Evolutionary conservation across 805 yeast species (phyloP).

Genomic region (Cyberlindnera meyerae): DNA sequence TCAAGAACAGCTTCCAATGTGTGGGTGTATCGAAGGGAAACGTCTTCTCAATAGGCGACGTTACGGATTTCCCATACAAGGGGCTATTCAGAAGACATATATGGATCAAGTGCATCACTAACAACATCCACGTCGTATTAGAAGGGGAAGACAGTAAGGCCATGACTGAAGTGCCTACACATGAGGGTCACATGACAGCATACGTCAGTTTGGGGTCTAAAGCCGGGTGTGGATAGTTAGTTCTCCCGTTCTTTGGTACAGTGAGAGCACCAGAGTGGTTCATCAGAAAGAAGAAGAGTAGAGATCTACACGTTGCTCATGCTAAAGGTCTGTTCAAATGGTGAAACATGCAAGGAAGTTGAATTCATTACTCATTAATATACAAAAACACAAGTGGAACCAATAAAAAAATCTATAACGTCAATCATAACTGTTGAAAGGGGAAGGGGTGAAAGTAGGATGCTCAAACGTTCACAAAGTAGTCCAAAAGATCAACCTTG

Average conservation of each 20-base stretch:
- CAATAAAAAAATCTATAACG: no score
- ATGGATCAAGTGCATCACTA: not conserved
- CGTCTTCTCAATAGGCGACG: slow-evolving; percentile 33
- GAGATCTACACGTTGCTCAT: not conserved
- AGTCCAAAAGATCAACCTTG: slow-evolving; percentile 74
- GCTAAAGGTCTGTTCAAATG: slow-evolving; percentile 2
- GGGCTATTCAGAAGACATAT: slow-evolving; percentile 10
- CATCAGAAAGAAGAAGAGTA: slow-evolving; percentile 9
- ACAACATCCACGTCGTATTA: not conserved
- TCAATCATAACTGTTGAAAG: no score
- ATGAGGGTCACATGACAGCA: slow-evolving; percentile 1
- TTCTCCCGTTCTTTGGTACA: slow-evolving; percentile 21
- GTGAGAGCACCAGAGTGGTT: slow-evolving; percentile 19
- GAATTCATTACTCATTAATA: not conserved
- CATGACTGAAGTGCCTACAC: slow-evolving; percentile 2
- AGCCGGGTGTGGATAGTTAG: slow-evolving; percentile 26
- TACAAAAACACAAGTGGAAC: not conserved
- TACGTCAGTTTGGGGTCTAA: slow-evolving; percentile 25
- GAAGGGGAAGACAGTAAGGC: not conserved
- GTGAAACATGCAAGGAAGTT: not conserved
- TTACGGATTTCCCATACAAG: slow-evolving; percentile 22
- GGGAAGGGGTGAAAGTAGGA: no score
- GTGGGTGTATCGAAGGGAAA: slow-evolving; percentile 16
- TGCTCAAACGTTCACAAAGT: slow-evolving; percentile 20
- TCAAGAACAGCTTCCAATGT: slow-evolving; percentile 23